These are phyloP conservation scores for Tolypocladium pustulatum DNA, from an alignment of 2,329 filamentous ascomycete species.

Conservation along the genomic window DNA sequence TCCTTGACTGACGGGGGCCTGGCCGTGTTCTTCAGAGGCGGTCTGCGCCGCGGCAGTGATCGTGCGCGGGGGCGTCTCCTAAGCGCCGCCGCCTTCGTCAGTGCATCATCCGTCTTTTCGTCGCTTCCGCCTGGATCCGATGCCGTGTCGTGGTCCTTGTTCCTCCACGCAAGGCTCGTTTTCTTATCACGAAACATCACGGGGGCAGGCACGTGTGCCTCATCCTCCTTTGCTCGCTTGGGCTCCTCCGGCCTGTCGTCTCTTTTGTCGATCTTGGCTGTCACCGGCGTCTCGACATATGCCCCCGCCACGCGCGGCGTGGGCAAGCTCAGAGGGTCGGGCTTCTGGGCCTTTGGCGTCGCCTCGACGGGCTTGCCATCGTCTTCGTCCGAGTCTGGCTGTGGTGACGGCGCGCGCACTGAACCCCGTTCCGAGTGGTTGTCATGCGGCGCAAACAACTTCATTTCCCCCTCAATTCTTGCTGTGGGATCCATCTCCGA, in stretches of 20 bases:
- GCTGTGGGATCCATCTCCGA: constrained; percentile 46
- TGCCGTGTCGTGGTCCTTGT: constrained; percentile 17
- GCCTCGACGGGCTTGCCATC: constrained; percentile 25
- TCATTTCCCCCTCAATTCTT: constrained; percentile 45
- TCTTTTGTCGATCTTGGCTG: constrained; percentile 26
- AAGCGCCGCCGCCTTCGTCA: constrained; percentile 11
- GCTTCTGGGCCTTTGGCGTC: constrained; percentile 35
- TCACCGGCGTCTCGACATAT: constrained; percentile 45
- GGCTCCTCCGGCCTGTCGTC: constrained; percentile 10
- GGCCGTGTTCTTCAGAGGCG: constrained; percentile 42
- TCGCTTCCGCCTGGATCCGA: constrained; percentile 20
- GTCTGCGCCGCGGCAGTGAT: constrained; percentile 32
- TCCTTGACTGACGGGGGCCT: constrained; percentile 43
- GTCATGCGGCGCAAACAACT: constrained; percentile 43
- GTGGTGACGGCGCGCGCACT: constrained; percentile 35
- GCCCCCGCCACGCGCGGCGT: constrained; percentile 45
- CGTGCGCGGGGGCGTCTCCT: constrained; percentile 17
- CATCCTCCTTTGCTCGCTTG: constrained; percentile 3
- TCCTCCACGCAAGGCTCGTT: constrained; percentile 12
- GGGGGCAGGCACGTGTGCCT: constrained; percentile 7
- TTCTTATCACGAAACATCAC: constrained; percentile 14
- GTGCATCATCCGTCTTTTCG: constrained; percentile 9
- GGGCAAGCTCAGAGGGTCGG: constrained; percentile 36
- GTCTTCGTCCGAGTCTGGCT: constrained; percentile 19
- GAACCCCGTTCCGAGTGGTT: constrained; percentile 47